Base-by-base conservation (phyloP, 805 yeast genomes). In the Saccharomycopsis sp. region DNA sequence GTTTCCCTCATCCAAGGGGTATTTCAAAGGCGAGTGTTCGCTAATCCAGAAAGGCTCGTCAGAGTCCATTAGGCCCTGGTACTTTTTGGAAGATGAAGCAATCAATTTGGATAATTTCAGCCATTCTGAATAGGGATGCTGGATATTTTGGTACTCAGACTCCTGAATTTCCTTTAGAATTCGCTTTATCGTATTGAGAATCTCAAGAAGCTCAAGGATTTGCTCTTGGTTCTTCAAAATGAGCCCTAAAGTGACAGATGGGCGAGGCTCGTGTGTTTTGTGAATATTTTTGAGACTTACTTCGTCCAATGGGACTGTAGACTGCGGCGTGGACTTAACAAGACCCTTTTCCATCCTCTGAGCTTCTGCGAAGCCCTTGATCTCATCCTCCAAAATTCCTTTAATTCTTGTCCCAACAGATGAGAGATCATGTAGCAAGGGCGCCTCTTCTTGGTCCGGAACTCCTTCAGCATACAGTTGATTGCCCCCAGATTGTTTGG, bases 1-100 rank as follows among this genome's bases (percentile, higher is more conserved):
- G 58, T 82, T 80, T 0, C 91, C 83, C 66, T 89, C 91, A 62
- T 78, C 79, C 44, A 86, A 71, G 0, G 94, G 94, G 57, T 78
- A 80, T 51, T 86, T 75, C 48, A 89, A 71, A 0, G 96, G 96
- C 1, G 91, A 83, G 1, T 70, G 65, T 1, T 81, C 82, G 5
- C 85, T 76, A 1, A 89, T 63, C 96, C 96, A 89, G 65, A 74
- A 84, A 41, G 71, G 67, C 1, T 70, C 62, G 50, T 72, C 68
- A 1, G 67, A 63, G 21, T 68, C 55, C 1, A 64, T 60, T 0
- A 52, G 52, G 12, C 58, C 61, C 0, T 62, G 61, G 1, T 64
- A 69, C 12, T 66, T 62, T 2, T 12, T 16, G 16, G 48, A 44
- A 16, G 48, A 44, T 16, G 65, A 44, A 20, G 67, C 71, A 7